These are phyloP conservation scores for Pseudozyma pruni DNA, from an alignment of 1,284 basidiomycete species.

Conservation along the genomic window DNA sequence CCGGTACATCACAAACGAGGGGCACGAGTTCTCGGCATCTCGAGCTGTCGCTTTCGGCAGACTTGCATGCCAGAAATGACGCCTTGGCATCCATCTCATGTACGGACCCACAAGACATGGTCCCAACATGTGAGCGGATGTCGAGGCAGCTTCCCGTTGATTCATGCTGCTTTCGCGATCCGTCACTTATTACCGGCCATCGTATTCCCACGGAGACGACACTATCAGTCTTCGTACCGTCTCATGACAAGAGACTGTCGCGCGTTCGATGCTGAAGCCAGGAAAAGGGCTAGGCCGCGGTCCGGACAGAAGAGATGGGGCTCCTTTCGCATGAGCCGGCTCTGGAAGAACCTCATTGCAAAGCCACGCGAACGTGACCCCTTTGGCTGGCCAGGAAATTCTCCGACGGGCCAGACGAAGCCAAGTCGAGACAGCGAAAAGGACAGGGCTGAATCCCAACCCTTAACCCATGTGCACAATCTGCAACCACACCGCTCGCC, in stretches of 20 bases:
- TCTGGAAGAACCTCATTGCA: neutral
- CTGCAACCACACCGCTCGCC: conserved; percentile 13
- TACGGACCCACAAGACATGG: neutral
- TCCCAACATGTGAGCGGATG: too few species aligned
- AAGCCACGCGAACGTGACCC: neutral
- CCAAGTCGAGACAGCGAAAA: neutral
- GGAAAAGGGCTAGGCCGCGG: too few species aligned
- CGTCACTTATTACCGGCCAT: too few species aligned
- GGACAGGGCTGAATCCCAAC: conserved; percentile 6
- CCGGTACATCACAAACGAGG: too few species aligned
- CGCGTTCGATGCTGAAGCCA: too few species aligned
- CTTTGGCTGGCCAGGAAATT: neutral
- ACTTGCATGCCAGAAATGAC: conserved; percentile 8
- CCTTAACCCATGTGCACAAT: conserved; percentile 27
- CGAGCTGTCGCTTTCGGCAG: conserved; percentile 32
- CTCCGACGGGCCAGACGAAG: conserved; percentile 7
- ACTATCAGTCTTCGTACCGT: too few species aligned
- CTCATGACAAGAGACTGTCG: too few species aligned
- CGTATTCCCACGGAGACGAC: too few species aligned
- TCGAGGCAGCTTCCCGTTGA: too few species aligned
- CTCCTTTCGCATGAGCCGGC: too few species aligned
- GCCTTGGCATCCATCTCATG: conserved; percentile 7
- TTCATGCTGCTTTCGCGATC: too few species aligned
- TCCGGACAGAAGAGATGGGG: too few species aligned
- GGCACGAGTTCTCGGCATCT: conserved; percentile 27